Base-by-base conservation (phyloP, 179 eudicot species). In the Spergularia azorica region DNA sequence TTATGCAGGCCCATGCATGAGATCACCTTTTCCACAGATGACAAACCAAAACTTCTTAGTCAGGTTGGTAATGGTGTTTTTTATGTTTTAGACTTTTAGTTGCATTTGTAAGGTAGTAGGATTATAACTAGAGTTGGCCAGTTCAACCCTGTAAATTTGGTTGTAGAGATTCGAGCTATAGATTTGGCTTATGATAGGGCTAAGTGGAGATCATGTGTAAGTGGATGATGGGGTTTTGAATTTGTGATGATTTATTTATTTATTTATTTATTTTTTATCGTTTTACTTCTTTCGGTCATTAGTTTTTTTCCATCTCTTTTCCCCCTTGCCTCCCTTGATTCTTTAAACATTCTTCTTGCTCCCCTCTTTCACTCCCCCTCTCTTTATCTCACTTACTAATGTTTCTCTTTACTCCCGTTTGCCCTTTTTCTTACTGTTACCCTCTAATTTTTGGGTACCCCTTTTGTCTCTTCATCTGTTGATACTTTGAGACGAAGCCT, bases 1-100 rank as follows among this genome's bases (percentile, higher is more conserved):
- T 69, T 78, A 50, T 84, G 84, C 92, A 93, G 97, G 89, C 94
- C 97, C 76, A 89, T 93, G 96, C 96, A 89, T 21, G 97, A 93
- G 85, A 86, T 93, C 66, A 93, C 97, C 59, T 89, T 93, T 79
- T 93, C 97, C 61, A 81, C 96, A 36, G 86, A 84, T 63, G 97
- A 93, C 88, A 93, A 87, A 83, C 97, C 97, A 84, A 93, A 92
- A 78, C 87, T 91, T 79, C 91, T 93, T 50, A 93, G 90, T 79
- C 94, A 93, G 94, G 97, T 93, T 77, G 56, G 79, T 82, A 50
- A 8, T 69, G 78, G 11, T 8, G n/a, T 18, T 70, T 5, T 41
- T 52, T 48, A 15, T 18, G 10, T 57, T n/a, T 67, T 5, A 26
- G 39, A 36, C 39, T 52, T 39, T 18, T 11, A 17, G 32, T 65